Evolutionary conservation across 148 eudicot species (phyloP).

Genomic region (Fagopyrum homotropicum): DNA sequence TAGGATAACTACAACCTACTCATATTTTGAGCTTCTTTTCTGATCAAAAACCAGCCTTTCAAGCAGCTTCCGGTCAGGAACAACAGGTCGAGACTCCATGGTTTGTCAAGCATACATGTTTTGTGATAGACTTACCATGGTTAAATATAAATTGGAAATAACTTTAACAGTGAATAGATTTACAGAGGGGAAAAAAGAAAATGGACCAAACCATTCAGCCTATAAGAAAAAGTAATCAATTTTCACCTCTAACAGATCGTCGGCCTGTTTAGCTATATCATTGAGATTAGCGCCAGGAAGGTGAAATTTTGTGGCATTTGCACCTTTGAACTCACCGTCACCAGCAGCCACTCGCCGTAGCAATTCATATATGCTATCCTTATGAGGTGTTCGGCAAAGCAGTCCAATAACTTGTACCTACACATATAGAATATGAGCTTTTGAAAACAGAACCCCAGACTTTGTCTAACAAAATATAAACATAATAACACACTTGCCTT

Average conservation of each 20-base stretch:
- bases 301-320: slow-evolving; percentile 75
- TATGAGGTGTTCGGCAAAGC: slow-evolving; percentile 83
- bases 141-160: neutral
- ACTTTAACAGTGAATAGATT: too few species aligned
- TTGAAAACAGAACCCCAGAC: neutral
- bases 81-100: slow-evolving; percentile 83
- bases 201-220: too few species aligned
- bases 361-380: slow-evolving; percentile 89
- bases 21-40: slow-evolving; percentile 99
- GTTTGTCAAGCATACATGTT: slow-evolving; percentile 37
- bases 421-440: neutral
- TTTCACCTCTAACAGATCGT: slow-evolving; percentile 78
- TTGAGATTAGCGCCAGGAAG: slow-evolving; percentile 91
- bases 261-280: slow-evolving; percentile 97
- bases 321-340: slow-evolving; percentile 80
- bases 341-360: slow-evolving; percentile 90
- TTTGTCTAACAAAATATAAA: neutral
- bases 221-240: neutral
- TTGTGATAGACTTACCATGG: neutral
- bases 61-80: slow-evolving; percentile 91
- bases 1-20: too few species aligned
- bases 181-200: too few species aligned
- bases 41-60: slow-evolving; percentile 90
- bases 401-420: slow-evolving; percentile 94
- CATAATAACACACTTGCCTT: slow-evolving; percentile 44